Base-by-base conservation (phyloP, 768 basidiomycete species). In the Sarcodon sp. region DNA sequence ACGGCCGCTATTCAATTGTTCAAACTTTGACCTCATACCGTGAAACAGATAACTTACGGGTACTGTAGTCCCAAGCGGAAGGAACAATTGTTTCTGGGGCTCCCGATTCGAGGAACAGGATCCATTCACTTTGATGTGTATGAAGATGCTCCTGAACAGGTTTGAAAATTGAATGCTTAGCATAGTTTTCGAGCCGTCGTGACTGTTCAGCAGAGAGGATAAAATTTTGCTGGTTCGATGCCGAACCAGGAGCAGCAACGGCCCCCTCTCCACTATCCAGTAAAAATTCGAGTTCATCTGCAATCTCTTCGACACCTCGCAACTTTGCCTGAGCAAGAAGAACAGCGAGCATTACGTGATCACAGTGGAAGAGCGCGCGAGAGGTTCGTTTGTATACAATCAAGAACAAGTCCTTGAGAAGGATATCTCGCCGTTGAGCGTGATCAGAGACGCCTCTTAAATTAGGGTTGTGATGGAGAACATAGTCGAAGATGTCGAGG, bases 401-500 rank as follows among this genome's bases (percentile, higher is more conserved):
- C 33, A 92, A 66, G 79, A 97, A 98, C 13, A 99, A 72, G 56
- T 96, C 92, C 47, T 82, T 79, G 47, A 90, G 66, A 16, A 99
- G 69, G 47, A 93, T 85, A 43, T 83, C 76, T 34, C 89, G 78
- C 9, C 96, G 82, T 38, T 65, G 67, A 45, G 69, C 68, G 48
- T 90, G 66, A 53, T 96, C 91, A 18, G 79, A 71, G 49, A 93
- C 72, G 50, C 76, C 77, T 62, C 75, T 81, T 52, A 98, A 75
- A 61, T 91, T 85, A 9, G 93, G 92, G 60, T 98, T 97, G 56
- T 87, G 83, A 54, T 86, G 84, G 7, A 98, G 76, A 50, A 94
- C 80, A 56, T 86, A 89, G 66, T 98, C 90, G 66, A 99, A 99
- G 59, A 97, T 94, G 61, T 96, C 94, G 50, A 98, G 76, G 85